Evolutionary conservation across 1,284 basidiomycete species (phyloP).

Genomic region (Irpex rosettiformis): DNA sequence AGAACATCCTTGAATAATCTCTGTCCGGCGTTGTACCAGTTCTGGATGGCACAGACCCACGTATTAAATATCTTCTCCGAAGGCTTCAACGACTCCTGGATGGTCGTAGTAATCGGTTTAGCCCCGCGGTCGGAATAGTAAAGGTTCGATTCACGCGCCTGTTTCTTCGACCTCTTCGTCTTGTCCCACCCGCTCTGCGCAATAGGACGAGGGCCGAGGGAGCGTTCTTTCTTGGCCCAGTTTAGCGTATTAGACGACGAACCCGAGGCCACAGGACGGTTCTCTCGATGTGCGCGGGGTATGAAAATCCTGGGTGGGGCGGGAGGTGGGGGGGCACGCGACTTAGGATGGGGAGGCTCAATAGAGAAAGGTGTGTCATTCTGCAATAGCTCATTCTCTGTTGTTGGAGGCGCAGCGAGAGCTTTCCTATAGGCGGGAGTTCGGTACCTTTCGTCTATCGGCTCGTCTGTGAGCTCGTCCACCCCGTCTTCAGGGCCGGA

Average conservation of each 20-base stretch:
- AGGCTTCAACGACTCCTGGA: neutral
- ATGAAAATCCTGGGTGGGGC: neutral
- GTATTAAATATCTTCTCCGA: neutral
- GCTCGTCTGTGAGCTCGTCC: neutral
- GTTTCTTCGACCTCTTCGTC: neutral
- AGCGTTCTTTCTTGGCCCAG: neutral
- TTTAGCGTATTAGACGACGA: neutral
- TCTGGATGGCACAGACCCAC: neutral
- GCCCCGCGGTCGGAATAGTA: neutral
- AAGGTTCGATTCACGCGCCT: neutral
- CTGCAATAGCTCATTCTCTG: neutral
- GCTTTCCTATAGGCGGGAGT: neutral
- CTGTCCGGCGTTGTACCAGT: neutral
- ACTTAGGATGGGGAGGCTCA: neutral
- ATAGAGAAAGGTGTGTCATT: neutral
- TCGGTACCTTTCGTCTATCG: neutral
- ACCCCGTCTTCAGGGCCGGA: neutral
- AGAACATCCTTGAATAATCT: neutral
- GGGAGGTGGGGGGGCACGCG: neutral
- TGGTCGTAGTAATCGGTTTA: neutral
- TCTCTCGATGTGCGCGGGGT: neutral
- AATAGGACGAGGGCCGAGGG: neutral
- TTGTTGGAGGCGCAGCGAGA: neutral
- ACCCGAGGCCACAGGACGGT: neutral
- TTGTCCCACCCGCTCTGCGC: neutral